Evolutionary conservation across 2,329 filamentous ascomycete species (phyloP).

Genomic region (Diplodia sapinea): DNA sequence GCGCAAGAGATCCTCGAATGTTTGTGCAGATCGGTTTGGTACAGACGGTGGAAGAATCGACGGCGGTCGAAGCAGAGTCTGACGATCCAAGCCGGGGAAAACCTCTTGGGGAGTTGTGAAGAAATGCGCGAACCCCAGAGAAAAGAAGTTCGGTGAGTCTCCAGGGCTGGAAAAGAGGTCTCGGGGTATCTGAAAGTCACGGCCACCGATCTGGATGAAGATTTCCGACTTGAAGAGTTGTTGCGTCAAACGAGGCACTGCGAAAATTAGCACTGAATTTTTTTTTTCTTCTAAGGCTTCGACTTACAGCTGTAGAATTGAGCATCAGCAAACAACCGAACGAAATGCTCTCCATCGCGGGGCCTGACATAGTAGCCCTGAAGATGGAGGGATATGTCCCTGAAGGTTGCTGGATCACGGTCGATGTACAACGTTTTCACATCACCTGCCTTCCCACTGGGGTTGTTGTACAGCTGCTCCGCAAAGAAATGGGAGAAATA

Average conservation of each 20-base stretch:
- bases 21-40: constrained; percentile 79
- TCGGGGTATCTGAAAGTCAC: constrained; percentile 86
- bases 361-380: constrained; percentile 89
- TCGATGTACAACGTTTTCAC: constrained; percentile 92
- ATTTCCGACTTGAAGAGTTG: constrained; percentile 92
- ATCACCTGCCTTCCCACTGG: constrained; percentile 58
- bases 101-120: constrained; percentile 80
- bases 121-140: constrained; percentile 85
- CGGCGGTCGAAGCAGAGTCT: constrained; percentile 81
- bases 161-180: constrained; percentile 82
- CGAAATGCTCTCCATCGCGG: constrained; percentile 82
- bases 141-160: constrained; percentile 95
- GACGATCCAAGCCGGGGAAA: constrained; percentile 83
- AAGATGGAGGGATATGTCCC: constrained; percentile 86
- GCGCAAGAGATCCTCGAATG: constrained; percentile 81
- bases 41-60: constrained; percentile 83
- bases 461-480: constrained; percentile 73
- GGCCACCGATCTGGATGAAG: constrained; percentile 86
- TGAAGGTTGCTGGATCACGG: constrained; percentile 86
- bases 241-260: constrained; percentile 80
- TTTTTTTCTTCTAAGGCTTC: constrained; percentile 43
- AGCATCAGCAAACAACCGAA: constrained; percentile 90
- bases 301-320: constrained; percentile 78
- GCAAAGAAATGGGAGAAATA: constrained; percentile 96
- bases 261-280: background rate